Evolutionary conservation across 2,329 filamentous ascomycete species (phyloP).

Genomic region (Monilinia aucupariae): DNA sequence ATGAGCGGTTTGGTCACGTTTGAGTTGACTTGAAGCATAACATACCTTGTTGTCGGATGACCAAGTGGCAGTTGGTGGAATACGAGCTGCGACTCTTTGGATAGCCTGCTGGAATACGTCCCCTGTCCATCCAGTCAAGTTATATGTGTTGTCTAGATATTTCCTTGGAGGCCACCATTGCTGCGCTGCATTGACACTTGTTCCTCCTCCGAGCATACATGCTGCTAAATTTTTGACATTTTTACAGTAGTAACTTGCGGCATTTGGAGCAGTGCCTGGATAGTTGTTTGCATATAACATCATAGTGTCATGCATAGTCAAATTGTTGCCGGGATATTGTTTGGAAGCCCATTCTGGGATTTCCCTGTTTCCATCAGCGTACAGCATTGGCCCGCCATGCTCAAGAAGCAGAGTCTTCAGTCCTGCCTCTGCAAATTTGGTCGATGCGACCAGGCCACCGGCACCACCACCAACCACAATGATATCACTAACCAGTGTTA

Average conservation of each 20-base stretch:
- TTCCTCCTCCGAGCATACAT: constrained; percentile 13
- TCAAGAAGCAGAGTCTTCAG: constrained; percentile 10
- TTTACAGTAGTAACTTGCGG: not conserved
- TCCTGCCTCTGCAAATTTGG: constrained; percentile 9
- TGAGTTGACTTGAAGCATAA: not conserved
- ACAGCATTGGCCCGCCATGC: constrained; percentile 6
- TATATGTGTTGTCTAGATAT: not conserved
- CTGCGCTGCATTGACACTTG: constrained; percentile 8
- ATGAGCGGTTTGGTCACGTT: not conserved
- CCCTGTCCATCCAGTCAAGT: constrained; percentile 2
- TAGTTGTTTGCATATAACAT: not conserved
- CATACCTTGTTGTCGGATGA: constrained; percentile 1
- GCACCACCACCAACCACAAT: constrained; percentile 8
- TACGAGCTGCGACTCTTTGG: constrained; percentile 4
- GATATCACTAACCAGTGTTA: constrained; percentile 1
- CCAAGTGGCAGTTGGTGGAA: not conserved
- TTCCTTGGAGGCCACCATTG: constrained; percentile 8
- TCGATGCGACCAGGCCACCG: not conserved
- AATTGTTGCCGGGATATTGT: not conserved
- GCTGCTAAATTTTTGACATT: not conserved
- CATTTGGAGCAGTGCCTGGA: not conserved
- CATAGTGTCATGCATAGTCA: constrained; percentile 4
- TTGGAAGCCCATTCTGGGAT: constrained; percentile 4
- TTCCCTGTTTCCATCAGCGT: constrained; percentile 5
- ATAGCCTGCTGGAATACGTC: constrained; percentile 1